Base-by-base conservation (phyloP, 2,329 filamentous ascomycete species). In the Rhynchosporium agropyri region DNA sequence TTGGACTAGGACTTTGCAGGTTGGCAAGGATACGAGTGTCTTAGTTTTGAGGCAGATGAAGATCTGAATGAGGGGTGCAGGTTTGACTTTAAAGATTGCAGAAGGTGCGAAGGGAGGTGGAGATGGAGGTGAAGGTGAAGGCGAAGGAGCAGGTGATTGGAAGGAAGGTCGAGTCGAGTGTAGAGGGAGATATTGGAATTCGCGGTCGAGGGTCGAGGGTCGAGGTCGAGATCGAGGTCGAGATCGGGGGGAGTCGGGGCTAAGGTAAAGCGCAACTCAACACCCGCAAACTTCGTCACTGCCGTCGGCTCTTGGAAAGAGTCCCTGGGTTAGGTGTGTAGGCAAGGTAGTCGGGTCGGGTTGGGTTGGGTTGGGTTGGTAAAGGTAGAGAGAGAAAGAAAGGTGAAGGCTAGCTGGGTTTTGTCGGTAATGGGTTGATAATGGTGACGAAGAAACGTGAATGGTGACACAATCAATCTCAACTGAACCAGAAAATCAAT, bases 21-120 rank as follows among this genome's bases (percentile, higher is more conserved):
- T 31, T 33, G 54, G 65, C 67, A 66, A 69, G 67, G 67, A 65
- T 69, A 31, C 20, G 33, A 20, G 15, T 58, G 61, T 63, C 55
- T 63, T 68, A 66, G 64, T 61, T 31, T 20, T 63, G 64, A 62
- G 62, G 66, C 64, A 60, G 56, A 45, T 29, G 43, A 62, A 65
- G 59, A 62, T 57, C 50, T 49, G 57, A 10, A 36, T 20, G 33
- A 63, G 49, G 60, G 60, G 65, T 38, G 51, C 33, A 20, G 62
- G 43, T n/a, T 61, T 51, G 49, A 20, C 59, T 63, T 62, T 60
- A 20, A 43, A 40, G 26, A 15, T 58, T 40, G 38, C 50, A 48
- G 50, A 51, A 46, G 43, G 56, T 49, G 58, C 46, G 55, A 56
- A 28, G 26, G 43, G 49, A 6, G 33, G 36, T 42, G 31, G 5